Base-by-base conservation (phyloP, 371 early-diverging fungal genomes). In the Circinella minor region DNA sequence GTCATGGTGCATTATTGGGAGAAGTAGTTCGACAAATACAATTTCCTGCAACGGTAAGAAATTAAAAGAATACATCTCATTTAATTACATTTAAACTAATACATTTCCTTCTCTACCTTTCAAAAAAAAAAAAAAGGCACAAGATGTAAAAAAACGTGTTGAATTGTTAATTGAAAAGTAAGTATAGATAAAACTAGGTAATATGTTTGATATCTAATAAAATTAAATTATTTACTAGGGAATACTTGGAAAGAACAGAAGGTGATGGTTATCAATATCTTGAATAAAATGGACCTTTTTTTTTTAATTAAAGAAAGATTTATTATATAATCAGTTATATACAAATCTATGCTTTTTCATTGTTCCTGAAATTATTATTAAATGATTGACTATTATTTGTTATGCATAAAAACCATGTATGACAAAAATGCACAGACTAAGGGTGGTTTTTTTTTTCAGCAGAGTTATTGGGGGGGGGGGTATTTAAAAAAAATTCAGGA, bases 121-220 rank as follows among this genome's bases (percentile, higher is more conserved):
- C n/a, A n/a, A n/a, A n/a, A n/a, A n/a, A n/a, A 27, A 27, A 27
- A 27, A 27, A 66, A 60, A 94, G 90, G 79, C 93, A 0, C 69
- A 86, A 39, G 93, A 94, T 61, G 71, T 95, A 48, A 98, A 98
- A 79, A 91, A 92, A 76, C 88, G 97, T 14, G 92, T 99, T 62
- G 98, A 98, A 77, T 79, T 86, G 9, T 77, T 98, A 63, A 94
- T 98, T 70, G 97, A 98, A 55, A 84, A 80, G 84, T 83, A 80
- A 68, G 71, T 51, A 13, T 51, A n/a, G 8, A 51, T 4, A 8
- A 17, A 8, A 51, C 51, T 27, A 27, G 27, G 27, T 27, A 27
- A 27, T 27, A 27, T 27, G 27, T 27, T 27, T 27, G 27, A 27
- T 27, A 27, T 27, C 27, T 27, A 27, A 27, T 27, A 27, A 27